Percentiles rank a stretch among this genome's conserved stretches.
These are phyloP conservation scores for Alternaria hordeiaustralica DNA, from an alignment of 2,329 filamentous ascomycete genomes.

Conservation along the genomic window DNA sequence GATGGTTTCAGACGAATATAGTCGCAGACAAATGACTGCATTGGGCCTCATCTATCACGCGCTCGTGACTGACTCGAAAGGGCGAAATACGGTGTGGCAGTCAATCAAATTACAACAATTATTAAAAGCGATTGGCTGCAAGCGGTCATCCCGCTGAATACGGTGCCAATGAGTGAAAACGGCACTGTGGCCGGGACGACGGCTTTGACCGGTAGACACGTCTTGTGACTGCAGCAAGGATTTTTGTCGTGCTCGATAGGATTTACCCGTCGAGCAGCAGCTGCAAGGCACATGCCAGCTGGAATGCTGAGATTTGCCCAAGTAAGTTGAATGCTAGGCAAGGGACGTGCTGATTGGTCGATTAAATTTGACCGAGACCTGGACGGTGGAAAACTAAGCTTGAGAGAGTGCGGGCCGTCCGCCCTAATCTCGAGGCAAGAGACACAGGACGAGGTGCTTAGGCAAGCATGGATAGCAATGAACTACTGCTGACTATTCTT, in stretches of 20 bases:
- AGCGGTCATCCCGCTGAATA: slow-evolving; percentile 29
- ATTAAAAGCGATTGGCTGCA: slow-evolving; percentile 35
- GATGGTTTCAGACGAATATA: slow-evolving; percentile 14
- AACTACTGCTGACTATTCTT: slow-evolving; percentile 15
- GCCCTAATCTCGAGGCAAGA: slow-evolving; percentile 18
- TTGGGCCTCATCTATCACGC: slow-evolving; percentile 27
- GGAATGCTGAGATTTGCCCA: slow-evolving; percentile 15
- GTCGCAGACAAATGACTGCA: slow-evolving; percentile 24
- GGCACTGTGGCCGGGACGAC: slow-evolving; percentile 21
- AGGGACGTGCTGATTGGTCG: slow-evolving; percentile 32
- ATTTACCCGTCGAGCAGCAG: slow-evolving; percentile 42
- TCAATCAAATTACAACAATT: slow-evolving; percentile 43
- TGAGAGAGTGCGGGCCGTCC: slow-evolving; percentile 39
- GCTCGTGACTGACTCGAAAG: slow-evolving; percentile 30
- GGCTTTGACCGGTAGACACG: slow-evolving; percentile 34
- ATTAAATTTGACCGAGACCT: slow-evolving; percentile 24
- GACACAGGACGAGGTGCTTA: slow-evolving; percentile 9
- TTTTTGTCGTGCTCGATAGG: slow-evolving; percentile 24
- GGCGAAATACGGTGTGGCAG: slow-evolving; percentile 42
- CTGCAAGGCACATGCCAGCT: slow-evolving; percentile 43
- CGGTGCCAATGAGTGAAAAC: slow-evolving; percentile 23
- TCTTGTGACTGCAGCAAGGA: slow-evolving; percentile 44
- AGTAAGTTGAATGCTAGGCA: slow-evolving; percentile 14
- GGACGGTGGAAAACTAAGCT: slow-evolving; percentile 27
- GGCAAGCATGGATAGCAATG: slow-evolving; percentile 15